A percentile compares a stretch with the other conserved stretches of the same genome.
Conservation (phyloP, 1,139 yeast genomes). For the Debaryomyces sp. region DNA sequence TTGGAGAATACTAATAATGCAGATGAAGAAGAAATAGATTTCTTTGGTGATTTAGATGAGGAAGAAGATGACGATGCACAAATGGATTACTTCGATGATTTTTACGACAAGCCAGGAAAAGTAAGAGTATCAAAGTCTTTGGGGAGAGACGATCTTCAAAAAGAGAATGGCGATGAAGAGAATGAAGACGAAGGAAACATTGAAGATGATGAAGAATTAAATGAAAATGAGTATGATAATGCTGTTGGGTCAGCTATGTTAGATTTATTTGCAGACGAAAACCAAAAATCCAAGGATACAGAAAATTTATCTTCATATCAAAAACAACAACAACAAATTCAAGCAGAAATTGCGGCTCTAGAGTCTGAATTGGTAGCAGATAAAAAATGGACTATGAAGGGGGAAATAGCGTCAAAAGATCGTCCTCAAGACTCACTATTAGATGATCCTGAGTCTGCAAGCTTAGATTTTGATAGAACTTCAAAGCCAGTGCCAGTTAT, state of each 20-base stretch:
- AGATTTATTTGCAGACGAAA: slow-evolving; percentile 64
- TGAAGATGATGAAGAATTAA: slow-evolving; percentile 35
- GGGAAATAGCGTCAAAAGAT: slow-evolving; percentile 82
- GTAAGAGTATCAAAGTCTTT: slow-evolving; percentile 21
- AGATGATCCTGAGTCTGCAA: slow-evolving; percentile 42
- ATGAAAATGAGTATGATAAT: slow-evolving; percentile 51
- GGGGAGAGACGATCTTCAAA: slow-evolving; percentile 6
- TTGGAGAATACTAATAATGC: slow-evolving; percentile 59
- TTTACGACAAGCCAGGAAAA: slow-evolving; percentile 58
- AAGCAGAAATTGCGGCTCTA: slow-evolving; percentile 72
- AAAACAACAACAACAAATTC: slow-evolving; percentile 76
- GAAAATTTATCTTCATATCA: slow-evolving; percentile 73
- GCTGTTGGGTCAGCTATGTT: slow-evolving; percentile 60
- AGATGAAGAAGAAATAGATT: slow-evolving; percentile 61
- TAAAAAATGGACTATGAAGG: slow-evolving; percentile 92
- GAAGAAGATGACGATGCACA: slow-evolving; percentile 61
- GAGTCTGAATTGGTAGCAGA: slow-evolving; percentile 90
- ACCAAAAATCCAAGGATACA: slow-evolving; percentile 30
- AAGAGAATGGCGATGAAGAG: slow-evolving; percentile 22
- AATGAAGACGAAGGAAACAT: slow-evolving; percentile 41
- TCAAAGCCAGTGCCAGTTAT: slow-evolving; percentile 79
- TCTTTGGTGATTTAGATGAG: slow-evolving; percentile 57
- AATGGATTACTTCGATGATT: slow-evolving; percentile 72
- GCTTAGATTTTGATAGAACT: slow-evolving; percentile 48
- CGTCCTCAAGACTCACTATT: slow-evolving; percentile 82